Evolutionary conservation across 2,329 filamentous ascomycete genomes (phyloP).

Genomic region (Neopestalotiopsis rosae): DNA sequence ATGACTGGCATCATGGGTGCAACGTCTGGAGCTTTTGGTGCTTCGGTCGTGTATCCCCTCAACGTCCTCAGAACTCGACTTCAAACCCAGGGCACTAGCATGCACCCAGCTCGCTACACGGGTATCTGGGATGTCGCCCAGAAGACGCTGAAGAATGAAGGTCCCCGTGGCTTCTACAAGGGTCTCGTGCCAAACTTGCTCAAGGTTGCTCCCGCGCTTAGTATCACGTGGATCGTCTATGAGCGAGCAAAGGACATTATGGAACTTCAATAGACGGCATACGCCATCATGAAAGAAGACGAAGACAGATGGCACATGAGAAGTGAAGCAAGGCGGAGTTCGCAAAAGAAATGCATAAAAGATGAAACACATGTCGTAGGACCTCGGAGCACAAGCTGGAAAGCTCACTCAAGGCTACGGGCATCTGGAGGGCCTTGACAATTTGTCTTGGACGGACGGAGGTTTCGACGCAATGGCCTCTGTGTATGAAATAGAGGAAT

Average conservation of each 20-base stretch:
- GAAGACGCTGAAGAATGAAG: slow-evolving; percentile 84
- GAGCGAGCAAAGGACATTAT: slow-evolving; percentile 78
- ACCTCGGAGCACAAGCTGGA: background rate
- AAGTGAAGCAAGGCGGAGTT: background rate
- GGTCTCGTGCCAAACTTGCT: slow-evolving; percentile 93
- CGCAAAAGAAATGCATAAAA: background rate
- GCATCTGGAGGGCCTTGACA: background rate
- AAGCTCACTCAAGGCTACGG: background rate
- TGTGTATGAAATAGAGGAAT: background rate
- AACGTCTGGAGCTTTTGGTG: slow-evolving; percentile 88
- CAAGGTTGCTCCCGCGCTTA: slow-evolving; percentile 94
- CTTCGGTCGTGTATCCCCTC: slow-evolving; percentile 91
- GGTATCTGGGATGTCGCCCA: slow-evolving; percentile 88
- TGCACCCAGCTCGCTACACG: slow-evolving; percentile 88
- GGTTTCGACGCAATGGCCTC: background rate
- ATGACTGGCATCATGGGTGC: slow-evolving; percentile 89
- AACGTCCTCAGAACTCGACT: slow-evolving; percentile 91
- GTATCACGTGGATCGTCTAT: slow-evolving; percentile 93
- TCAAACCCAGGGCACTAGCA: slow-evolving; percentile 92
- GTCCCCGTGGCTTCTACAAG: slow-evolving; percentile 87
- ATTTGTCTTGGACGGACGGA: background rate
- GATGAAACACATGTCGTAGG: background rate
- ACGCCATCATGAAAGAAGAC: background rate
- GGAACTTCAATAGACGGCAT: slow-evolving; percentile 14
- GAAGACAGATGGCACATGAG: background rate